phyloP scores from a whole-genome alignment of 148 eudicot genomes.

The Limonium bicolor region DNA sequence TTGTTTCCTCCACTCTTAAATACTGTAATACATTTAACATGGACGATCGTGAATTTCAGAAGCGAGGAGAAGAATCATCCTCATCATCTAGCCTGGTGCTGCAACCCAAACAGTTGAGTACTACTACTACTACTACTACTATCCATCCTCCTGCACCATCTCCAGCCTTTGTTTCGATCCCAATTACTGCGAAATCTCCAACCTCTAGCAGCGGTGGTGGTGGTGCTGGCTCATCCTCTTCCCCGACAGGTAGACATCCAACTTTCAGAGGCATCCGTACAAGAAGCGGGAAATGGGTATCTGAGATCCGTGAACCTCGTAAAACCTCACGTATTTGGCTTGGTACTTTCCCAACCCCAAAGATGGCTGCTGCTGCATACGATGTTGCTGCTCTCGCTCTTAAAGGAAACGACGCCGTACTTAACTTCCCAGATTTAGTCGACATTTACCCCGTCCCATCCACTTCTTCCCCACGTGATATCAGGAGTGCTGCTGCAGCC shows the following conservation, averaged over 20 bases:
- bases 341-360: constrained; percentile 1
- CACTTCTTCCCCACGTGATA: constrained; percentile 1
- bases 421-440: constrained; percentile 2
- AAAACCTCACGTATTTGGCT: constrained; percentile 4
- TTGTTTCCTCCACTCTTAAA: too few relatives aligned
- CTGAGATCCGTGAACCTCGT: constrained; percentile 3
- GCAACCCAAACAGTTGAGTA: too few relatives aligned
- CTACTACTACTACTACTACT: too few relatives aligned
- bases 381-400: neutral
- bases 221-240: too few relatives aligned
- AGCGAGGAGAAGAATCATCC: too few relatives aligned
- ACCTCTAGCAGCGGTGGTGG: too few relatives aligned
- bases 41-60: too few relatives aligned
- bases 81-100: too few relatives aligned
- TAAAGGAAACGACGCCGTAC: constrained; percentile 2
- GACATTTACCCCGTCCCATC: neutral
- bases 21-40: too few relatives aligned
- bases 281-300: constrained; percentile 4
- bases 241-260: neutral
- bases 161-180: too few relatives aligned
- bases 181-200: too few relatives aligned
- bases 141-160: too few relatives aligned
- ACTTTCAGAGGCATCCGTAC: constrained; percentile 3
- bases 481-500: neutral
- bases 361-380: constrained; percentile 2